Base-by-base conservation (phyloP, 2,329 filamentous ascomycete genomes). In the Phialocephala subalpina region DNA sequence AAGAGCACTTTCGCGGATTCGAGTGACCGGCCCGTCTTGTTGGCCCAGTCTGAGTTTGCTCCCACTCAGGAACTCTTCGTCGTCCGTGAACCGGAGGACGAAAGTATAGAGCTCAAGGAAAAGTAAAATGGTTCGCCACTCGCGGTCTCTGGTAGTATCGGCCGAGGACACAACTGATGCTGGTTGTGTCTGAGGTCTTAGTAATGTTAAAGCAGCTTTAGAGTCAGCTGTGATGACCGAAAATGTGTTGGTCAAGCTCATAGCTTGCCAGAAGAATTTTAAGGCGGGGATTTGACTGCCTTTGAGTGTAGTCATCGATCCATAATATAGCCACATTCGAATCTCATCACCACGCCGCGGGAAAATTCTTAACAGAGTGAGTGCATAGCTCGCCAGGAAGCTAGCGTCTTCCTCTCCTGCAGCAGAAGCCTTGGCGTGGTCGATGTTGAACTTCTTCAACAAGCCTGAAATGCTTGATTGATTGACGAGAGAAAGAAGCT, bases 51-150 rank as follows among this genome's bases (percentile, higher is more conserved):
- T 71, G 29, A 82, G 80, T 45, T 78, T 80, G 67, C 86, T 80
- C 63, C 84, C 84, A 64, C 88, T 86, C 68, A 97, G 91, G 76
- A 99, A 99, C 73, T 99, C 96, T 71, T 98, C 95, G 69, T 99
- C 96, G 72, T 99, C 96, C 77, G 95, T 97, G 38, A 98, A 88
- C 72, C 96, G 92, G 14, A 98, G 82, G 2, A 97, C 88, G 76
- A 98, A 98, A 1, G 92, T 93, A 76, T 97, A 99, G 0, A 99
- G 85, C 73, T 99, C 96, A 6, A 99, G 84, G 75, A 99, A 98
- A 0, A 99, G 85, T 0, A 98, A 82, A 49, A 97, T 87, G 0
- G 96, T 90, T 20, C 91, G 90, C 96, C 96, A 99, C 75, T 98
- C 93, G 71, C 72, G 68, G 63, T 77, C 74, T 64, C 70, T 73